Evolutionary conservation across 2,329 filamentous ascomycete species (phyloP), one percentile per base, ranked within the genome.

Genomic region (Massarina eburnea): DNA sequence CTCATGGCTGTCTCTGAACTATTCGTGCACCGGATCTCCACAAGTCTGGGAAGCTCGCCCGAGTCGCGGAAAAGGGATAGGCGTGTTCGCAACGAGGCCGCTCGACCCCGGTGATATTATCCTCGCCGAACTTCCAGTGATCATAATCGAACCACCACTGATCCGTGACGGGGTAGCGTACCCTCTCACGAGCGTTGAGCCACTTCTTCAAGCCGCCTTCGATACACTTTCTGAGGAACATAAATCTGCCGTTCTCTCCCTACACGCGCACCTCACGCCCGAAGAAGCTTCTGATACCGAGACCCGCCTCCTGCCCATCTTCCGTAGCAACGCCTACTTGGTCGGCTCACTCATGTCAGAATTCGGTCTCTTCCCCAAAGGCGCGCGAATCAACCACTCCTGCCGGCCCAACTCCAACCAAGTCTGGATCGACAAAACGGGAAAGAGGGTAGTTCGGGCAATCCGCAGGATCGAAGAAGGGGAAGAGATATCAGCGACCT

Each of bases 31-130:
- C 6, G 62, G 58, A 4, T 52, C 61, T 9, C 55, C 60, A n/a
- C 45, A 54, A 17, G 43, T 59, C 43, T 68, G 59, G 37, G 48
- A 57, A 7, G 60, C 73, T 36, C 43, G 46, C 7, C 53, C 55
- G 2, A 67, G 68, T n/a, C 58, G 62, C 1, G 66, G 68, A 9
- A 75, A 73, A 55, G 74, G 74, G 2, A 55, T 76, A 7, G 74
- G 74, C 20, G 62, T 73, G 4, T 73, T 75, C 40, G 73, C 73
- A 2, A 57, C 57, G 1, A 54, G 52, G 9, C 44, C 51, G n/a
- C 67, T 77, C 12, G 59, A 66, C 12, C 49, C 59, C 9, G 72
- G 73, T 26, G 68, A 70, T 9, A 61, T 66, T 27, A 64, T 76
- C 32, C 62, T 76, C 45, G 59, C 61, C 20, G 74, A 76, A 51